A percentile compares a stretch with the other conserved stretches of the same genome.
Conservation (phyloP, 179 eudicot genomes). For the Sideroxylon spinosum region DNA sequence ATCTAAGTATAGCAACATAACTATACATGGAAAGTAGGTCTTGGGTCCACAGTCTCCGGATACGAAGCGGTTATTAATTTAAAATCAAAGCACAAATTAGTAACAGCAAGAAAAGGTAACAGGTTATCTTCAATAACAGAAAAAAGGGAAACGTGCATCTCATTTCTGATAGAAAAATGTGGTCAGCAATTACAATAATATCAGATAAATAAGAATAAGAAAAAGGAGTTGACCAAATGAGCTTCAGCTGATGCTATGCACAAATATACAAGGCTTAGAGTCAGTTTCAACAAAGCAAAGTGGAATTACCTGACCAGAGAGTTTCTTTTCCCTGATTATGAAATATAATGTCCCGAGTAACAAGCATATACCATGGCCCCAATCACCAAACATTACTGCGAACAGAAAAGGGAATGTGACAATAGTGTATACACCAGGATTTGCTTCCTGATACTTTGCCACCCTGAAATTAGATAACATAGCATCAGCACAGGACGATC, state of each 20-base stretch:
- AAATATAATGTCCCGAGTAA: conserved; percentile 60
- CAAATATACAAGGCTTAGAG: neutral
- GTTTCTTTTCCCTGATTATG: conserved; percentile 61
- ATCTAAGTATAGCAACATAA: neutral
- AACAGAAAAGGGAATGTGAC: conserved; percentile 82
- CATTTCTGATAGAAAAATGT: neutral
- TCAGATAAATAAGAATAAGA: neutral
- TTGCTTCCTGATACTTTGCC: conserved; percentile 88
- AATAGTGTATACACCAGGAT: conserved; percentile 80
- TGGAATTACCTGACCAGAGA: conserved; percentile 57
- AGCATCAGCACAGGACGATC: conserved; percentile 7
- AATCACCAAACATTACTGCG: conserved; percentile 94
- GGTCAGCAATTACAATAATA: neutral
- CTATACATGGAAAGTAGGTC: neutral
- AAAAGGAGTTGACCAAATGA: neutral
- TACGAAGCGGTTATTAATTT: neutral
- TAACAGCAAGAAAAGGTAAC: neutral
- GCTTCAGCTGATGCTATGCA: neutral
- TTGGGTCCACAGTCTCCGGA: neutral
- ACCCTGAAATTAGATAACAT: conserved; percentile 51
- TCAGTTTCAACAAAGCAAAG: neutral
- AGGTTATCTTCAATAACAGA: neutral
- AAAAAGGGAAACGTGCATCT: neutral
- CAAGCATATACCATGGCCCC: conserved; percentile 92
- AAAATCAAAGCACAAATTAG: neutral